Conservation (phyloP, 306 rosid species). For the Rubus idaeus region DNA sequence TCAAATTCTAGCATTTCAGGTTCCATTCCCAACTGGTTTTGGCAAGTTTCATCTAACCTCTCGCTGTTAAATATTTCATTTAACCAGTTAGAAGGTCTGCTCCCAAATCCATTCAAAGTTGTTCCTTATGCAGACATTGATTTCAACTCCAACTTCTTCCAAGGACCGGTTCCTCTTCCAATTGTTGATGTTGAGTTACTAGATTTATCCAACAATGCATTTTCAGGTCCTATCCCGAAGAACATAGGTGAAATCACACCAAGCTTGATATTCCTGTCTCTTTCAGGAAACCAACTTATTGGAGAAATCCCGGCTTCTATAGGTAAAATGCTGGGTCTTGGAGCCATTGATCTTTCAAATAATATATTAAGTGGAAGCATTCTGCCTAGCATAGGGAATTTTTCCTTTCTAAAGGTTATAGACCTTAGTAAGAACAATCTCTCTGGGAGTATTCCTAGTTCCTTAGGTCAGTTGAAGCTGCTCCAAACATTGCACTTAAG, state of each 20-base stretch:
- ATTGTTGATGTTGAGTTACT: not conserved
- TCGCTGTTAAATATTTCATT: constrained; percentile 31
- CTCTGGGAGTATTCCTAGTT: constrained; percentile 33
- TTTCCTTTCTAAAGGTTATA: constrained; percentile 20
- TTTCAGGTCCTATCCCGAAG: constrained; percentile 37
- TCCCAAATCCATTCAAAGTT: constrained; percentile 28
- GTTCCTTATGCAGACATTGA: constrained; percentile 21
- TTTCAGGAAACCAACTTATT: constrained; percentile 36
- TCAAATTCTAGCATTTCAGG: constrained; percentile 45
- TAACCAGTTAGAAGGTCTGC: constrained; percentile 34
- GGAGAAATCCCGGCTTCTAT: constrained; percentile 41
- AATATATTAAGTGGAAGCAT: constrained; percentile 40
- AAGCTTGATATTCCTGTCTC: constrained; percentile 23
- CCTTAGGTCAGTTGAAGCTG: constrained; percentile 26
- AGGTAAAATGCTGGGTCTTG: constrained; percentile 6
- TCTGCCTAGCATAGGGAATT: constrained; percentile 40
- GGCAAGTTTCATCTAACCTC: constrained; percentile 31
- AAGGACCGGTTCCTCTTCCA: constrained; percentile 36
- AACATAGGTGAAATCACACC: constrained; percentile 21
- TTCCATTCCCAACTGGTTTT: constrained; percentile 46
- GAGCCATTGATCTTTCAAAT: constrained; percentile 38
- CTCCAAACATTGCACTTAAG: constrained; percentile 38
- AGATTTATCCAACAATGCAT: constrained; percentile 45
- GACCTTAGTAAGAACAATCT: constrained; percentile 39
- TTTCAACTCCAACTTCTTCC: constrained; percentile 37